phyloP scores from a whole-genome alignment of 2,329 filamentous ascomycete genomes.

The Phialophora expanda region DNA sequence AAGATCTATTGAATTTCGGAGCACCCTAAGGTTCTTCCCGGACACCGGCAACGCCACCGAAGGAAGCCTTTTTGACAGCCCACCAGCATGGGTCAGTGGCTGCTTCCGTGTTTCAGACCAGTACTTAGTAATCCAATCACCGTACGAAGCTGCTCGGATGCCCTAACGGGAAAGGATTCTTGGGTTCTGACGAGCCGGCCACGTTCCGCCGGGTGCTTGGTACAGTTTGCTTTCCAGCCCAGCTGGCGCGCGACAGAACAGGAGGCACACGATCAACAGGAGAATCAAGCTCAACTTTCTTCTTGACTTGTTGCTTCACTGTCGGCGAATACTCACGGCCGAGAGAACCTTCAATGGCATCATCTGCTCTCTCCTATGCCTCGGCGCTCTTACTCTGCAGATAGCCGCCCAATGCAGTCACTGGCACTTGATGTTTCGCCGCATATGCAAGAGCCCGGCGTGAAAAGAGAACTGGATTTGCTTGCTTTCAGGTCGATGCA shows the following conservation, averaged over 20 bases:
- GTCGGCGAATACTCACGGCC: too few relatives aligned
- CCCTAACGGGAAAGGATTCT: background rate
- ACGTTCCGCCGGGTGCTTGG: constrained; percentile 1
- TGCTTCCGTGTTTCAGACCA: background rate
- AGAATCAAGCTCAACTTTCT: background rate
- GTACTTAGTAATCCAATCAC: background rate
- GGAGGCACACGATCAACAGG: background rate
- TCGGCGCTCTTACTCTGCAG: background rate
- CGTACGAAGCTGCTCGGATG: background rate
- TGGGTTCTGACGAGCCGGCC: constrained; percentile 13
- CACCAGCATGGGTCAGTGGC: background rate
- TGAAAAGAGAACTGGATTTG: background rate
- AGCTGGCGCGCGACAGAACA: background rate
- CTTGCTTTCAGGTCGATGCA: constrained; percentile 2
- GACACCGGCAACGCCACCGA: constrained; percentile 7
- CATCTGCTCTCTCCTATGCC: background rate
- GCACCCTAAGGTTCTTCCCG: constrained; percentile 25
- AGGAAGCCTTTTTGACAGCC: background rate
- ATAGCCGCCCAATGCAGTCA: background rate
- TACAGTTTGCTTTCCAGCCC: too few relatives aligned
- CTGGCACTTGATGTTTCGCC: background rate
- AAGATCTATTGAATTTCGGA: background rate
- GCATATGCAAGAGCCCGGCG: constrained; percentile 10
- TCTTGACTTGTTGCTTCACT: too few relatives aligned
- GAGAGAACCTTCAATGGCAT: background rate